Evolutionary conservation across 805 yeast species (phyloP), one percentile per base, ranked within the genome.

Genomic region (Sugiyamaella lignohabitans): DNA sequence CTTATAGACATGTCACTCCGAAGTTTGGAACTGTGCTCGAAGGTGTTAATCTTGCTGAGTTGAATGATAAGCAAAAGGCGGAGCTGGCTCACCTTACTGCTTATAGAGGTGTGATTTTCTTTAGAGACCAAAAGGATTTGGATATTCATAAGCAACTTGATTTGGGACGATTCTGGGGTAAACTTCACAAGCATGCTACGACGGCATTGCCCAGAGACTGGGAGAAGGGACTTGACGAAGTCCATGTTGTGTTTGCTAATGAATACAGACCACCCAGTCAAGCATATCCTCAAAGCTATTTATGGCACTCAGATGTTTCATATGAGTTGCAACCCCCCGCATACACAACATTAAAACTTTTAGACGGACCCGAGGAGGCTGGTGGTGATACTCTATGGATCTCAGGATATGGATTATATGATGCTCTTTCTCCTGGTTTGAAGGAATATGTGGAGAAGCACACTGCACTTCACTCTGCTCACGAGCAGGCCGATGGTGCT

Each of bases 301-400:
- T 58, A 16, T 75, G 76, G 75, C 82, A 76, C 64, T 69, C 79
- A 4, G 81, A 76, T 57, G 67, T 78, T 43, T 72, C 73, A 36
- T 80, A 76, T 54, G 83, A 78, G 63, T 65, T 66, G 39, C 76
- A 74, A 46, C 81, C 83, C 4, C 75, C 82, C 2, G 79, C 78
- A 20, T 65, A 72, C 53, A 76, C 83, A 3, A 74, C 72, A 51
- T 65, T 79, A 54, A 76, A 76, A 53, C 66, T 72, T 56, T 77
- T 76, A 54, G 66, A 76, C 18, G 68, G 73, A 22, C 78, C 79
- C 5, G 32, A 27, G 14, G 57, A 57, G 8, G 62, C 66, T 22
- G 80, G 78, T n/a, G 82, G 82, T 24, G 82, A 77, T 53, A 78
- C 82, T 3, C 57, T 68, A 5, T 77, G 76, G 72, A 69, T 74